Conservation (phyloP, 208 protist genomes). For the Leishmania braziliensis region DNA sequence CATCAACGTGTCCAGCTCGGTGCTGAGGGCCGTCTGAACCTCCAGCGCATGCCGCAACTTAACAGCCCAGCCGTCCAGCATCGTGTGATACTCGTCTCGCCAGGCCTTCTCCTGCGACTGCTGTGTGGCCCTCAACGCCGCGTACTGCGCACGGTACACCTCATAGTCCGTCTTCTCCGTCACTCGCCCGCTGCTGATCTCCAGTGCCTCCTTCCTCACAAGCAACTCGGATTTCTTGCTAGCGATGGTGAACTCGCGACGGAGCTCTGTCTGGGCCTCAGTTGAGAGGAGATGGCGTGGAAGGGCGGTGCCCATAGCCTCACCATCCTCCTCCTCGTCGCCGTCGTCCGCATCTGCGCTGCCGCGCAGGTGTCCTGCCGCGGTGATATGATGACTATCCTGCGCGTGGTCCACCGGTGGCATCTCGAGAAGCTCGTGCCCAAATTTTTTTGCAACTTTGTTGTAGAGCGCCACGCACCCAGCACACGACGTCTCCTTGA, state of each 20-base stretch:
- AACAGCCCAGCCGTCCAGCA: slow-evolving; percentile 51
- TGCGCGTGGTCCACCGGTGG: slow-evolving; percentile 23
- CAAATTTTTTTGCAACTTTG: slow-evolving; percentile 65
- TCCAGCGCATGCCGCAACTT: slow-evolving; percentile 56
- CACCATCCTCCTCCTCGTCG: slow-evolving; percentile 31
- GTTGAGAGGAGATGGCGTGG: slow-evolving; percentile 51
- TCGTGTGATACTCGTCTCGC: slow-evolving; percentile 38
- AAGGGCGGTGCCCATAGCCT: slow-evolving; percentile 24
- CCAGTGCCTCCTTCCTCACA: slow-evolving; percentile 76
- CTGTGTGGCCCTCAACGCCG: slow-evolving; percentile 41
- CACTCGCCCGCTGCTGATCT: slow-evolving; percentile 63
- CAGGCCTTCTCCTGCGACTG: slow-evolving; percentile 46
- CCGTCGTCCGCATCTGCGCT: slow-evolving; percentile 19
- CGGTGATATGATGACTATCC: not conserved
- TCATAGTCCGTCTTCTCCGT: slow-evolving; percentile 52
- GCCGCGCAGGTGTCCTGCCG: not conserved
- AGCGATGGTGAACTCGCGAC: slow-evolving; percentile 46
- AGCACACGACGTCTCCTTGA: slow-evolving; percentile 60
- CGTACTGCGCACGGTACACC: slow-evolving; percentile 46
- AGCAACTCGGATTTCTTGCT: slow-evolving; percentile 64
- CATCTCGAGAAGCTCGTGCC: slow-evolving; percentile 37
- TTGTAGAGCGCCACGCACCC: slow-evolving; percentile 85
- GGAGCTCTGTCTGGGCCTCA: slow-evolving; percentile 60
- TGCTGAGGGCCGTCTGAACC: slow-evolving; percentile 61
- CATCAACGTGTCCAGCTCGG: slow-evolving; percentile 71